phyloP scores from a whole-genome alignment of 768 basidiomycete genomes.

The Boletus bicolor region DNA sequence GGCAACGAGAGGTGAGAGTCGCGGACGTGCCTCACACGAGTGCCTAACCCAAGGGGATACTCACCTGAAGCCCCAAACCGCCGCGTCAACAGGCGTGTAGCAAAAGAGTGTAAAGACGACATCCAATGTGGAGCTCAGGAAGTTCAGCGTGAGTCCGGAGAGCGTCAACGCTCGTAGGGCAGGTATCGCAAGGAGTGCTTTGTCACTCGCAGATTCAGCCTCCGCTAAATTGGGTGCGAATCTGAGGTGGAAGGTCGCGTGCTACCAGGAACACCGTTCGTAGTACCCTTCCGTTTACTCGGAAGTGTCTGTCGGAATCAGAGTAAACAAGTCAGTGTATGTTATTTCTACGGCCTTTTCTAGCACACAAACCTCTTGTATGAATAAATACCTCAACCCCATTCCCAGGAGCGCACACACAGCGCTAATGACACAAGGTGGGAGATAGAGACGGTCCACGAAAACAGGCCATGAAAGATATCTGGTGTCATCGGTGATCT shows the following conservation, averaged over 20 bases:
- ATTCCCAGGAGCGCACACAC: background rate
- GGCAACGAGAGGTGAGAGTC: background rate
- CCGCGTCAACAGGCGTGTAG: conserved; percentile 50
- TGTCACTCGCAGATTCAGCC: conserved; percentile 22
- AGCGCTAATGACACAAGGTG: background rate
- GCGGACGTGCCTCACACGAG: background rate
- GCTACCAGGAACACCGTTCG: background rate
- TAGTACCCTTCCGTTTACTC: background rate
- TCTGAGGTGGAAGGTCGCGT: background rate
- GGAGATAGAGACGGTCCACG: conserved; percentile 6
- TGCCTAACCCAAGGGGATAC: background rate
- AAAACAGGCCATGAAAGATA: conserved; percentile 9
- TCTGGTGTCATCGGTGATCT: conserved; percentile 12
- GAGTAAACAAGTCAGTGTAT: background rate
- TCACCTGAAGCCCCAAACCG: conserved; percentile 52
- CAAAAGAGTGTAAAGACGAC: conserved; percentile 62
- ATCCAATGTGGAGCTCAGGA: conserved; percentile 54
- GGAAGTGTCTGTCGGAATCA: conserved; percentile 1
- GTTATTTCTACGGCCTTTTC: background rate
- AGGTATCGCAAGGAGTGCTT: conserved; percentile 43
- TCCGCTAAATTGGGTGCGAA: background rate
- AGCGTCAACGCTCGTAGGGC: conserved; percentile 46
- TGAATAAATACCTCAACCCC: background rate
- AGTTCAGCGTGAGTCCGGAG: conserved; percentile 47
- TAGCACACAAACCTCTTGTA: conserved; percentile 9